Evolutionary conservation across 192 early-diverging fungal genomes (phyloP).

Genomic region (Coemansia sp.): DNA sequence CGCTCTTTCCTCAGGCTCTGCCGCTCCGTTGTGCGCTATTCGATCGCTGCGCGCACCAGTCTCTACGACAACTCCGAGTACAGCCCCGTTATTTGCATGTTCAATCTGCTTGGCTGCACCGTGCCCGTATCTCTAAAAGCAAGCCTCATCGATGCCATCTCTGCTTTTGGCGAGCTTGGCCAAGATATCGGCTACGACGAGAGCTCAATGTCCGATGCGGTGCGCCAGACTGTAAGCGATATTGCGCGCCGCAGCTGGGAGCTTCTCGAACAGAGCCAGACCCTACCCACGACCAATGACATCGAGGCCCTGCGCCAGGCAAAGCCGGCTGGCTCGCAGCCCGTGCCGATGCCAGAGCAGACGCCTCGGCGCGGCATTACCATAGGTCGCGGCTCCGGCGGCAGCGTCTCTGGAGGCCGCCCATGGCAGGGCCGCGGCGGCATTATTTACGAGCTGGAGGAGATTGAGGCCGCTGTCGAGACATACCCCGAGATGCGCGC

Average conservation of each 20-base stretch:
- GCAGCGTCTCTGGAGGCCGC: slow-evolving; percentile 10
- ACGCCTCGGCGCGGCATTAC: slow-evolving; percentile 19
- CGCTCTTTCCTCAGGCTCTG: slow-evolving; percentile 75
- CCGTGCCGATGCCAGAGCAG: slow-evolving; percentile 20
- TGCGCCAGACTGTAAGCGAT: slow-evolving; percentile 41
- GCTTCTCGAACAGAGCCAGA: slow-evolving; percentile 72
- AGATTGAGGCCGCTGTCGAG: slow-evolving; percentile 71
- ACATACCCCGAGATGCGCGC: slow-evolving; percentile 86
- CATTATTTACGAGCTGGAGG: slow-evolving; percentile 75
- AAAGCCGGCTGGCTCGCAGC: slow-evolving; percentile 13
- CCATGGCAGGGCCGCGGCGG: slow-evolving; percentile 45
- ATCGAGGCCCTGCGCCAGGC: slow-evolving; percentile 19
- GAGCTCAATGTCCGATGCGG: slow-evolving; percentile 28
- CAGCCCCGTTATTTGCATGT: slow-evolving; percentile 67
- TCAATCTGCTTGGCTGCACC: slow-evolving; percentile 74
- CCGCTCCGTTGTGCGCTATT: slow-evolving; percentile 73
- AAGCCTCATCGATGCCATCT: slow-evolving; percentile 69
- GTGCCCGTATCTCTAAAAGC: slow-evolving; percentile 81
- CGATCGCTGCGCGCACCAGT: slow-evolving; percentile 61
- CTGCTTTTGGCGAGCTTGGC: slow-evolving; percentile 68
- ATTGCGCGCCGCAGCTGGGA: slow-evolving; percentile 75
- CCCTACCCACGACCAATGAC: slow-evolving; percentile 51
- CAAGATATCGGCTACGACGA: slow-evolving; percentile 29
- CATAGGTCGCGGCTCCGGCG: slow-evolving; percentile 17
- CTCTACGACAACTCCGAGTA: slow-evolving; percentile 69